Conservation (phyloP, 768 basidiomycete species). For the Nidularia sp. region DNA sequence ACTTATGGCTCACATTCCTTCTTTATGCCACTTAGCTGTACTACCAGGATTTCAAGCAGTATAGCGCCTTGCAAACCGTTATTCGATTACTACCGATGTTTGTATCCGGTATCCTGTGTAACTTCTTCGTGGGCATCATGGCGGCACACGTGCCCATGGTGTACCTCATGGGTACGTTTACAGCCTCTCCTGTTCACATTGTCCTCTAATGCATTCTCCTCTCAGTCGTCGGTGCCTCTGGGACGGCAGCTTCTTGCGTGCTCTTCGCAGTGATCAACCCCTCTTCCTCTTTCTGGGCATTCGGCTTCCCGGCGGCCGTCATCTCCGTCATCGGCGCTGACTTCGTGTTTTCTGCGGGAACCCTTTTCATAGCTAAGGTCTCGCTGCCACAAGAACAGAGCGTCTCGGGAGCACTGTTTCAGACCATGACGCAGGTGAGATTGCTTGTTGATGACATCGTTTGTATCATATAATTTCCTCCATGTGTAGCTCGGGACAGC, state of each 20-base stretch:
- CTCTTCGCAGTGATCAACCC: slow-evolving; percentile 68
- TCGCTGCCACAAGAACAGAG: too few species aligned
- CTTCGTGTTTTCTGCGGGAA: slow-evolving; percentile 81
- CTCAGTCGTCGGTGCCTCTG: slow-evolving; percentile 45
- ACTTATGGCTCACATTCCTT: too few species aligned
- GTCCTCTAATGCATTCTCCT: slow-evolving; percentile 56
- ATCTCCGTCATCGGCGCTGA: too few species aligned
- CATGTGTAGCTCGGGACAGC: slow-evolving; percentile 72
- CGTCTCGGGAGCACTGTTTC: too few species aligned
- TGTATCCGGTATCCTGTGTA: slow-evolving; percentile 59
- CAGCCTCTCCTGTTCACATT: slow-evolving; percentile 1
- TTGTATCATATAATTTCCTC: too few species aligned
- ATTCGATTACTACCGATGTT: slow-evolving; percentile 71
- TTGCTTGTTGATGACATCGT: too few species aligned
- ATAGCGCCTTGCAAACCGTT: slow-evolving; percentile 57
- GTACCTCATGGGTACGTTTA: slow-evolving; percentile 49
- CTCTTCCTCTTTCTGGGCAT: slow-evolving; percentile 64
- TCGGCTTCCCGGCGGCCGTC: slow-evolving; percentile 64
- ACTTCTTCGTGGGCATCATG: slow-evolving; percentile 58
- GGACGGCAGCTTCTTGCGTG: too few species aligned
- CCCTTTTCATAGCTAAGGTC: slow-evolving; percentile 71
- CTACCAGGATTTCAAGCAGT: slow-evolving; percentile 60
- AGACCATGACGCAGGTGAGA: slow-evolving; percentile 65
- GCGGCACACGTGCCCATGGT: slow-evolving; percentile 53
- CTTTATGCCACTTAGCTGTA: too few species aligned